Conservation (phyloP, 2,329 filamentous ascomycete species). For the Incumbomyces lentus region DNA sequence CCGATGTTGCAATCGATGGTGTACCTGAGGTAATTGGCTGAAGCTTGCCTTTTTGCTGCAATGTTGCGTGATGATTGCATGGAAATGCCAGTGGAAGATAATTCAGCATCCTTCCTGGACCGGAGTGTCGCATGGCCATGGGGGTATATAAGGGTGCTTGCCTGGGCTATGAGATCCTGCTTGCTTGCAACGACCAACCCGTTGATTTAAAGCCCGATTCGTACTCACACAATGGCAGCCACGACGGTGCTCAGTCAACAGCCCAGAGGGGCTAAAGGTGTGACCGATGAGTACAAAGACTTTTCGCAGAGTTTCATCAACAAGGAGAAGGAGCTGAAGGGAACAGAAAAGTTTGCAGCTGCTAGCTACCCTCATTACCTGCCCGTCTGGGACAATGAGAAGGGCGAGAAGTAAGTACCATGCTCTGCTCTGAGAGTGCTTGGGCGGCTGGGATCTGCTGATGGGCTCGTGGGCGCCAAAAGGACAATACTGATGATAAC, state of each 20-base stretch:
- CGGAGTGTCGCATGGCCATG: too few species aligned
- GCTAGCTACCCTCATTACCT: conserved; percentile 63
- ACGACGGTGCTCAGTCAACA: neutral
- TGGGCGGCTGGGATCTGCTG: too few species aligned
- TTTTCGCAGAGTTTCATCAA: conserved; percentile 20
- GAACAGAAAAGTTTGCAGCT: conserved; percentile 42
- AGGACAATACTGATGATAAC: neutral
- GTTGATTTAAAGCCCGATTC: too few species aligned
- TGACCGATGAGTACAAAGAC: conserved; percentile 19
- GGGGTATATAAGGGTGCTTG: too few species aligned
- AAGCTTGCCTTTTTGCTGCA: too few species aligned
- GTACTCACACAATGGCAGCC: neutral
- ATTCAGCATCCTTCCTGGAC: too few species aligned
- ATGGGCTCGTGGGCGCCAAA: neutral
- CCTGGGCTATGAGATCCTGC: too few species aligned
- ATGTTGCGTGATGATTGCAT: too few species aligned
- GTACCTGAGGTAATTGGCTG: too few species aligned
- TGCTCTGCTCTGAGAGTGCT: neutral
- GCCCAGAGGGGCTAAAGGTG: neutral
- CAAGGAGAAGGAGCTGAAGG: conserved; percentile 44
- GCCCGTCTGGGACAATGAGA: conserved; percentile 57
- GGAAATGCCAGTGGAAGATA: too few species aligned
- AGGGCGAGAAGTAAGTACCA: conserved; percentile 21
- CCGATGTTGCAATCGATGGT: too few species aligned
- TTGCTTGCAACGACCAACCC: too few species aligned